Percentiles rank a stretch among this genome's conserved stretches.
Conservation (phyloP, 768 basidiomycete genomes). For the Psilocybe cyanescens region DNA sequence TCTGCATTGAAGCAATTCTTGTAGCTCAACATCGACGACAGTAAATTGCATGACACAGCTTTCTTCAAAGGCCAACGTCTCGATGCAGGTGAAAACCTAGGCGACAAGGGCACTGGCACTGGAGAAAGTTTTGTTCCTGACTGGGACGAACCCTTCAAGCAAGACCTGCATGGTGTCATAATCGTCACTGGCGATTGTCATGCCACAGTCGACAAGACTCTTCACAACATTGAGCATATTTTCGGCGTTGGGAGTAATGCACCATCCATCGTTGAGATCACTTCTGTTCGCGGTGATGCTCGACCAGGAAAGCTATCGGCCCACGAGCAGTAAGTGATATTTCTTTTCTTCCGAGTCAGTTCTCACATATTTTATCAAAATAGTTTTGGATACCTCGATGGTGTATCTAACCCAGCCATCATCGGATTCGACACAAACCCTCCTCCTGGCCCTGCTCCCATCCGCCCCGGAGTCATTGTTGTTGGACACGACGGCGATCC, state of each 20-base stretch:
- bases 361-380: neutral
- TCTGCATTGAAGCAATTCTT: neutral
- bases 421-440: slow-evolving; percentile 41
- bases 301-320: slow-evolving; percentile 45
- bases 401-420: slow-evolving; percentile 53
- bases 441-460: slow-evolving; percentile 35
- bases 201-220: slow-evolving; percentile 36
- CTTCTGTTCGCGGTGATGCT: slow-evolving; percentile 39
- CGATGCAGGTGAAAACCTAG: slow-evolving; percentile 38
- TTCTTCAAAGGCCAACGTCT: slow-evolving; percentile 46
- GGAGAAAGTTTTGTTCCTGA: slow-evolving; percentile 35
- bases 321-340: slow-evolving; percentile 46
- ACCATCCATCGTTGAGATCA: slow-evolving; percentile 43
- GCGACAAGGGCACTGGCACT: slow-evolving; percentile 34
- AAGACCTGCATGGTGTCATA: slow-evolving; percentile 53
- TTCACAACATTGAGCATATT: slow-evolving; percentile 33
- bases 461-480: slow-evolving; percentile 47
- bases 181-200: slow-evolving; percentile 50
- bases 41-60: slow-evolving; percentile 34
- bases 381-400: slow-evolving; percentile 57
- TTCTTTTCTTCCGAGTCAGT: neutral
- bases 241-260: slow-evolving; percentile 33
- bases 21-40: slow-evolving; percentile 45
- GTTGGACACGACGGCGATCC: slow-evolving; percentile 46
- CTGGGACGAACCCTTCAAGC: slow-evolving; percentile 52